Base-by-base conservation (phyloP, 345 rosid species). In the Mangifera indica region DNA sequence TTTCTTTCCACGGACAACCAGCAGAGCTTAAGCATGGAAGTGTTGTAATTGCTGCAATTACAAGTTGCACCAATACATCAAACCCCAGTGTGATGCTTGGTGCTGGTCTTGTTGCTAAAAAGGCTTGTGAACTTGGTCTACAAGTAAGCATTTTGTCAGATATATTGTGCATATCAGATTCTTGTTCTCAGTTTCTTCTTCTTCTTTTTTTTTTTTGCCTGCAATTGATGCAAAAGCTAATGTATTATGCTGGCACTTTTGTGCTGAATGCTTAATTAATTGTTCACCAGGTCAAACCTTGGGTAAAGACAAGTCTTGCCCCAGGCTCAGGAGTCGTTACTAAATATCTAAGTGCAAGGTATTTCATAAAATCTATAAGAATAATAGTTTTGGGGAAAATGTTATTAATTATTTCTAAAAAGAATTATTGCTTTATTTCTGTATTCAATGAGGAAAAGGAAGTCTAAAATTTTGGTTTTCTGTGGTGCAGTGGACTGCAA, bases 291-390 rank as follows among this genome's bases (percentile, higher is more conserved):
- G 98, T 95, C 71, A 91, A 91, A 78, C 96, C 99, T 70, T 95
- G 99, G 99, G 69, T 90, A 76, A 95, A 95, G 84, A 95, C 99
- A 63, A 95, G 99, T 84, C 99, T 95, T 83, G 99, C 98, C 11
- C 99, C 99, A 24, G 99, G 99, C 56, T 95, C 98, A 7, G 99
- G 99, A 76, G 99, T 95, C 82, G 99, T 92, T 73, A 95, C 93
- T 68, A 88, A 95, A 82, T 95, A 95, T 84, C 83, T 95, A 62
- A 80, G 79, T 60, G 69, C 87, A 79, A 95, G 99, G 99, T 89
- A 77, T 60, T 63, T 32, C 55, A 17, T 65, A 34, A 51, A 20
- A 25, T 67, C 54, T 59, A 21, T 52, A 18, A 24, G 17, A 54
- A 52, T 18, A 48, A 24, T 58, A 68, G 20, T 14, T 51, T 49